Evolutionary conservation across 257 asterid genomes (phyloP).

Genomic region (Linderniella brevidens): DNA sequence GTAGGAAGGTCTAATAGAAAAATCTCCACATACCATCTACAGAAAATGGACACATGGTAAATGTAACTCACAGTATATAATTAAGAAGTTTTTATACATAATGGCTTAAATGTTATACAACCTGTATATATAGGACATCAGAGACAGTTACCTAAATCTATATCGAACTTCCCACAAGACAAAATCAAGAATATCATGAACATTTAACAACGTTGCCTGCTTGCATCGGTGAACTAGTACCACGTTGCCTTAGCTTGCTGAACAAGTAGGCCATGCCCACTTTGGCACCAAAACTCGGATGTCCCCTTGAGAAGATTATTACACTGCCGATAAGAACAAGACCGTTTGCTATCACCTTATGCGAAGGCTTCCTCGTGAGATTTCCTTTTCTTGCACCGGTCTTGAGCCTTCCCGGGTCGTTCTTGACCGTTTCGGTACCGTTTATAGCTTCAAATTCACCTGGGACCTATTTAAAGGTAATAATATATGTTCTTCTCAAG

Average conservation of each 20-base stretch:
- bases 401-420: constrained; percentile 8
- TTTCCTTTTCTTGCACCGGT: constrained; percentile 24
- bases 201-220: not conserved
- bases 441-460: not conserved
- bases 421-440: constrained; percentile 16
- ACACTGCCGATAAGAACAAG: constrained; percentile 59
- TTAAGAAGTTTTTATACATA: too few species aligned
- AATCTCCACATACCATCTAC: too few species aligned
- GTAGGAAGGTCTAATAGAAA: too few species aligned
- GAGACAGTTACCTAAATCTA: too few species aligned
- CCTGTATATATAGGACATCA: too few species aligned
- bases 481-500: not conserved
- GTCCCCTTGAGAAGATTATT: constrained; percentile 57
- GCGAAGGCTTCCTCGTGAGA: constrained; percentile 28
- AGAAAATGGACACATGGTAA: too few species aligned
- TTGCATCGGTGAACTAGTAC: constrained; percentile 13
- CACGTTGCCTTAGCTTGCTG: constrained; percentile 43
- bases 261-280: constrained; percentile 69
- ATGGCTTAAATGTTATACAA: too few species aligned
- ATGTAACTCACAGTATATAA: too few species aligned
- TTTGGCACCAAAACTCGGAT: constrained; percentile 64
- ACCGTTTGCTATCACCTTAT: constrained; percentile 39
- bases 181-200: too few species aligned
- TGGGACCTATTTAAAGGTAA: constrained; percentile 5
- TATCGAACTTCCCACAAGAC: too few species aligned